Conservation (phyloP, 2,329 filamentous ascomycete genomes). For the Phialophora expanda region DNA sequence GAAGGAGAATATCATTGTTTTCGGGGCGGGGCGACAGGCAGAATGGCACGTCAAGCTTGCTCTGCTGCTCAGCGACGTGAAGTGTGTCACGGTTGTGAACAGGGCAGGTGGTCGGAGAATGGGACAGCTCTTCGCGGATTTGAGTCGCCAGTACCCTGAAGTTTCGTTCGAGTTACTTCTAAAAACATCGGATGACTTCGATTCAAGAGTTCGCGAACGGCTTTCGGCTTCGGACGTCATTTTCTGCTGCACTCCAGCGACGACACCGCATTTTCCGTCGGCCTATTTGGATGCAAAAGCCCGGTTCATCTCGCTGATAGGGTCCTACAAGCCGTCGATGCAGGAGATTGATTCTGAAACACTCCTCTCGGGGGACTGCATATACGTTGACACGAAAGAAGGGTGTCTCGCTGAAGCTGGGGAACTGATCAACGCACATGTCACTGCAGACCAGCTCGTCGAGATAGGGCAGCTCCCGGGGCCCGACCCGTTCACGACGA, state of each 20-base stretch:
- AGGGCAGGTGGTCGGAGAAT: conserved; percentile 64
- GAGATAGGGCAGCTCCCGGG: conserved; percentile 52
- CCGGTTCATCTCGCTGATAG: conserved; percentile 59
- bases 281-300: conserved; percentile 46
- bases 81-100: conserved; percentile 78
- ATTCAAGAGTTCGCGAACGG: conserved; percentile 40
- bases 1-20: conserved; percentile 47
- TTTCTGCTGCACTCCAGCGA: conserved; percentile 58
- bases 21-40: conserved; percentile 57
- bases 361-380: conserved; percentile 62
- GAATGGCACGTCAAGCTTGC: conserved; percentile 58
- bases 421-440: conserved; percentile 51
- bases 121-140: conserved; percentile 47
- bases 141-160: conserved; percentile 47
- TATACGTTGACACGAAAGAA: conserved; percentile 62
- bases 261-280: conserved; percentile 51
- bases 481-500: conserved; percentile 28
- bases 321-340: conserved; percentile 62
- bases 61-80: conserved; percentile 57
- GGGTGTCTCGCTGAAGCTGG: conserved; percentile 51
- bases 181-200: conserved; percentile 65
- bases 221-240: conserved; percentile 50
- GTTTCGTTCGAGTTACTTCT: conserved; percentile 48
- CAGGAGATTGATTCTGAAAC: conserved; percentile 55
- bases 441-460: conserved; percentile 47